These are phyloP conservation scores for Tulasnella sp. DNA, from an alignment of 768 basidiomycete species.

Conservation along the genomic window DNA sequence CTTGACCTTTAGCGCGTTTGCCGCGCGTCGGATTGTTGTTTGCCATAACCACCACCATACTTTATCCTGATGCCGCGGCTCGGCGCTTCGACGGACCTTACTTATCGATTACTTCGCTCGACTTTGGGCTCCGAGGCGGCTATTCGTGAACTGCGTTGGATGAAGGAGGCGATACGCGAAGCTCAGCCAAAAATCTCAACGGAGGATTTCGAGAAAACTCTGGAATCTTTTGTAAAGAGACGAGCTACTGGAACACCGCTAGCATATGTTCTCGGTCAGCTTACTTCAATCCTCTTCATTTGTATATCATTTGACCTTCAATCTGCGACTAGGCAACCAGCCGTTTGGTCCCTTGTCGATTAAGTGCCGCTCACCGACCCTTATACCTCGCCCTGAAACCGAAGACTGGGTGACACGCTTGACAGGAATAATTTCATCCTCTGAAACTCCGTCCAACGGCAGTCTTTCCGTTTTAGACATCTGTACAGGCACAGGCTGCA, in stretches of 20 bases:
- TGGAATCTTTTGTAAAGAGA: conserved; percentile 24
- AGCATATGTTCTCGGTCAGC: conserved; percentile 78
- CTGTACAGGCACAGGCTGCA: conserved; percentile 88
- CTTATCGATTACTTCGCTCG: neutral
- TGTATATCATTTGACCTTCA: neutral
- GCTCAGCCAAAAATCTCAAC: conserved; percentile 13
- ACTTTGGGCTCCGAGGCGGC: conserved; percentile 16
- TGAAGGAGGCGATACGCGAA: conserved; percentile 26
- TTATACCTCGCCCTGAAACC: conserved; percentile 94
- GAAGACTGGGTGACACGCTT: conserved; percentile 68
- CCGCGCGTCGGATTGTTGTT: neutral
- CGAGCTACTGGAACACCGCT: conserved; percentile 64
- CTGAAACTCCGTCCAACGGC: conserved; percentile 16
- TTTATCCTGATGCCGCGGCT: neutral
- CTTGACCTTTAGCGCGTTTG: neutral
- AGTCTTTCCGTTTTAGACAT: conserved; percentile 60
- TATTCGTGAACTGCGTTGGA: conserved; percentile 38
- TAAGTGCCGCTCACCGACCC: conserved; percentile 59
- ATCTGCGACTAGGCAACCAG: conserved; percentile 47
- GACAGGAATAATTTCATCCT: conserved; percentile 33
- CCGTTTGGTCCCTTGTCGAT: conserved; percentile 81
- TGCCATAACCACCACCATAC: neutral
- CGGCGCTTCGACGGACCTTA: neutral
- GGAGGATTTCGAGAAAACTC: neutral
- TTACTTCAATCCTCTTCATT: neutral